Percentiles rank a stretch among this genome's conserved stretches.
Evolutionary conservation across 768 basidiomycete species (phyloP).

Genomic region (Strobilomyces dryophilus): DNA sequence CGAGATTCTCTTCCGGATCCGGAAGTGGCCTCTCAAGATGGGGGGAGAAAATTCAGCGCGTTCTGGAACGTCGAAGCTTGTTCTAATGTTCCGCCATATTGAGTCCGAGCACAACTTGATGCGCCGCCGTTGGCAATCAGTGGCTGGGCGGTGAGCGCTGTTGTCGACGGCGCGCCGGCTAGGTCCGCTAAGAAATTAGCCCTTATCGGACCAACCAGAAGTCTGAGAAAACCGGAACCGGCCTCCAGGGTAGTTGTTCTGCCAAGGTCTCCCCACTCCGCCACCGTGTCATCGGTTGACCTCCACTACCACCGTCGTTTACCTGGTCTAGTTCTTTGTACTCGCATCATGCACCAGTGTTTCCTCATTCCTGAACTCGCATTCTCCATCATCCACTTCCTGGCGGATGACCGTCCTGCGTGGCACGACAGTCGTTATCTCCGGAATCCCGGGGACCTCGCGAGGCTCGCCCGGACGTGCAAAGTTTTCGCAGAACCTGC

Average conservation of each 20-base stretch:
- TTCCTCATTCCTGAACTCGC: constrained; percentile 27
- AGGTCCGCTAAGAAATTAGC: background rate
- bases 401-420: constrained; percentile 19
- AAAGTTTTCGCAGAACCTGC: constrained; percentile 25
- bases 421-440: constrained; percentile 17
- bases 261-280: background rate
- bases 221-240: constrained; percentile 15
- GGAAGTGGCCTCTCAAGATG: too few relatives aligned
- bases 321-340: background rate
- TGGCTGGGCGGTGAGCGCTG: background rate
- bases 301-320: background rate
- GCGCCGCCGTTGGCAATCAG: too few relatives aligned
- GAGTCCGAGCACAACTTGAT: too few relatives aligned
- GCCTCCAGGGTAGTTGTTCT: constrained; percentile 1
- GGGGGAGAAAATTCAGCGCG: background rate
- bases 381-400: constrained; percentile 20
- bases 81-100: too few relatives aligned
- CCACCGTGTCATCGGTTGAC: background rate
- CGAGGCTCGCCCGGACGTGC: constrained; percentile 28
- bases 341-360: constrained; percentile 25
- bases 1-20: background rate
- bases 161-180: background rate
- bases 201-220: constrained; percentile 6
- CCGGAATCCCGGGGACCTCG: constrained; percentile 21
- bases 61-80: too few relatives aligned